Evolutionary conservation across 192 early-diverging fungal genomes (phyloP), one percentile per base, ranked within the genome.

Genomic region (Mortierella claussenii): DNA sequence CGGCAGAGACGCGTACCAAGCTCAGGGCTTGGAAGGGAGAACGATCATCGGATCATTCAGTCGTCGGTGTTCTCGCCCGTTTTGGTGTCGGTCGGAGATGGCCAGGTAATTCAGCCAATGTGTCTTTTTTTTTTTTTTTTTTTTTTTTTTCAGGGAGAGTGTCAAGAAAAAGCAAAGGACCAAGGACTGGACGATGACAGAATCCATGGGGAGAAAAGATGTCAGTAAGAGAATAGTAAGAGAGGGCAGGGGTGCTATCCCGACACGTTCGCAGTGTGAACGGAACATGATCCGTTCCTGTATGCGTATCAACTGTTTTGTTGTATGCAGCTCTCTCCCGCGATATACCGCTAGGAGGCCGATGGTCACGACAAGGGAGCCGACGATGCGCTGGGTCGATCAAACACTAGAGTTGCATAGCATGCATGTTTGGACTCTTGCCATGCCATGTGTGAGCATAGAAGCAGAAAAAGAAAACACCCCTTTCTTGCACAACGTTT

Each of bases 21-120:
- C 18, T 51, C 60, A 9, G 60, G 69, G 54, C 33, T 57, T 44
- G 73, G 73, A 23, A 54, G 58, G 31, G 73, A 76, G 54, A 62
- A 62, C 27, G 73, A 76, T 56, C 57, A 61, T 32, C 51, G 64
- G 13, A 58, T 76, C 57, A 61, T 67, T 20, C 73, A 67, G 30
- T 76, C 71, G 1, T 75, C 73, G 20, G 73, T 76, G 26, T 75
- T 75, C 42, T 52, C 50, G 31, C 71, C 71, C 1, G 63, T 75
- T 13, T 49, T 55, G 40, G 27, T 33, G 9, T 75, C 71, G 13
- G 63, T 75, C 4, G 46, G 48, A 20, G 63, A 42, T 43, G 57
- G 63, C 36, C 49, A 66, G 65, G 65, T 66, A 67, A 56, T 31
- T 3, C 9, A 46, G 33, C 2, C 10, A 46, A 26, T 7, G 17